Base-by-base conservation (phyloP, 2,329 filamentous ascomycete species). In the Sclerotinia nivalis region DNA sequence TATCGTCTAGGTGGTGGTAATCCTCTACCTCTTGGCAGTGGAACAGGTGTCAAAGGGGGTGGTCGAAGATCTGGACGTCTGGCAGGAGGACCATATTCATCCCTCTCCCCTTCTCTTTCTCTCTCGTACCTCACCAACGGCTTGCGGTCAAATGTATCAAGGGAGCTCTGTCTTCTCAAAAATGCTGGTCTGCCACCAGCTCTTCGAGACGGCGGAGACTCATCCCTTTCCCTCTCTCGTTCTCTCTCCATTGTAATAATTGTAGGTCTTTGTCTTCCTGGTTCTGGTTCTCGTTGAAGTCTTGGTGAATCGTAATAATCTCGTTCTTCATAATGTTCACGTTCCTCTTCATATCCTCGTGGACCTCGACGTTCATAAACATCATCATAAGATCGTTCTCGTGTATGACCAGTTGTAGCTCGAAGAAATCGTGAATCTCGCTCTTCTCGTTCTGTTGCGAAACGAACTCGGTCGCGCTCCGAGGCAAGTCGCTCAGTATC, bases 91-190 rank as follows among this genome's bases (percentile, higher is more conserved):
- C 85, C 83, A 73, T 89, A 88, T 71, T 91, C 88, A 61, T 89
- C 86, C n/a, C 85, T 80, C 50, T 90, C 84, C 20, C 56, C 43
- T 22, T 68, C 66, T 3, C 34, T 34, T 37, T 69, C 67, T 52
- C 67, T 65, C 68, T 58, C 54, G 83, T 84, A 74, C 84, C 83
- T 64, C 79, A 83, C 83, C 68, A 84, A 75, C 1, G 92, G 90
- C 40, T 88, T 88, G 62, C 93, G 89, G 80, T 97, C 94, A 78
- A 93, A 97, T 0, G 92, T 97, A 79, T 97, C 94, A 52, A 97
- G 84, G 66, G 93, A 97, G 20, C 93, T 97, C 79, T 97, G 93
- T 56, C 94, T 88, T 70, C 94, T 88, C 65, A 96, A 77, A 73
- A 94, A 85, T 43, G 84, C 84, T 2, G 93, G 93, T 59, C 91